Conservation (phyloP, 139 green algal genomes). For the Chlorella sp. region DNA sequence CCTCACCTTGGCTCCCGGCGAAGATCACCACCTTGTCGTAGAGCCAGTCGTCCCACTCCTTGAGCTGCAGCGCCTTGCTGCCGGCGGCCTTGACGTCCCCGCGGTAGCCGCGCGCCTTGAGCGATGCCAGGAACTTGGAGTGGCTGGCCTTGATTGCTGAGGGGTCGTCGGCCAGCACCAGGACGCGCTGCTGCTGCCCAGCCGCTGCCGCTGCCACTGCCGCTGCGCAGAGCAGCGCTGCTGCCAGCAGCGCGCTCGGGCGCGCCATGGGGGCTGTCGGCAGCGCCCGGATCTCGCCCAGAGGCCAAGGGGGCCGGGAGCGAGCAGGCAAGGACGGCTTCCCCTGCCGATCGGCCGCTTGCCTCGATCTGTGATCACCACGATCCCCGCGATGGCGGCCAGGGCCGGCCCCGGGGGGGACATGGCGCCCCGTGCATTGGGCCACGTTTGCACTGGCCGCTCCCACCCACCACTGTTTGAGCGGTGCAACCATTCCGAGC, state of each 20-base stretch:
- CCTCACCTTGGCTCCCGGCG: conserved; percentile 48
- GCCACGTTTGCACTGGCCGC: neutral
- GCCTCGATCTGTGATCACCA: too few relatives aligned
- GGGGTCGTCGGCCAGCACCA: conserved; percentile 63
- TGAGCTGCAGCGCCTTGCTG: conserved; percentile 68
- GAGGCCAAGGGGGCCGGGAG: too few relatives aligned
- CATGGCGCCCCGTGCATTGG: neutral
- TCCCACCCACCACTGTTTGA: neutral
- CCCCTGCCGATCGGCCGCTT: too few relatives aligned
- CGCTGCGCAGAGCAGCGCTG: neutral
- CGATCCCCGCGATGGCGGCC: too few relatives aligned
- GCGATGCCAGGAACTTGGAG: conserved; percentile 59
- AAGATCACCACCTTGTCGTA: conserved; percentile 91
- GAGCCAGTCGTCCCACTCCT: conserved; percentile 80
- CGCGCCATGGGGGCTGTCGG: neutral
- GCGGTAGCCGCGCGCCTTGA: conserved; percentile 45
- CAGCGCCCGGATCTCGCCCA: too few relatives aligned
- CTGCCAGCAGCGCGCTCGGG: neutral
- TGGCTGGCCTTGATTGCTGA: conserved; percentile 49
- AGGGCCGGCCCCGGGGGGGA: too few relatives aligned
- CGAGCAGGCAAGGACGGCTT: too few relatives aligned
- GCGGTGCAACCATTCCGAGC: too few relatives aligned
- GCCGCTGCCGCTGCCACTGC: neutral
- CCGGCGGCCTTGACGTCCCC: conserved; percentile 64
- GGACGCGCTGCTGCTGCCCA: conserved; percentile 37